phyloP scores from a whole-genome alignment of 495 filamentous ascomycete genomes.

The Penicillium waksmanii region DNA sequence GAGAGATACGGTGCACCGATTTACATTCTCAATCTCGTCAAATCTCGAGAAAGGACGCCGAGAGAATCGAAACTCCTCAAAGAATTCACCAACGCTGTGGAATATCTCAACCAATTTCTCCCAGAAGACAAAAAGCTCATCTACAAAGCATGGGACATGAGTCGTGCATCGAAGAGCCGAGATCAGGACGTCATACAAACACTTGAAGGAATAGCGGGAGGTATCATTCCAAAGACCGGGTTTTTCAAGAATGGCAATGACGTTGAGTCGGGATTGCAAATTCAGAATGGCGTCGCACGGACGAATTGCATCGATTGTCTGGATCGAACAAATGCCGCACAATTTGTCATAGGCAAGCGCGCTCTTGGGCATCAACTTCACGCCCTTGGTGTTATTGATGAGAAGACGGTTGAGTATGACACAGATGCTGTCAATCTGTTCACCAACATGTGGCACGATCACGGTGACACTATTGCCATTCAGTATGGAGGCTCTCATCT shows the following conservation, averaged over 20 bases:
- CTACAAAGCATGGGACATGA: conserved; percentile 98
- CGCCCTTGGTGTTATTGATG: conserved; percentile 83
- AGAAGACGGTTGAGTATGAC: conserved; percentile 84
- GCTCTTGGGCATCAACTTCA: conserved; percentile 92
- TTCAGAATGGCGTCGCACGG: conserved; percentile 90
- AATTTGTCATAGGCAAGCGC: conserved; percentile 97
- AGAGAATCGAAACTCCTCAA: conserved; percentile 87
- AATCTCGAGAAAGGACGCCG: conserved; percentile 85
- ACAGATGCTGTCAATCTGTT: conserved; percentile 95
- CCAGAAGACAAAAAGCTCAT: conserved; percentile 82
- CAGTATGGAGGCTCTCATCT: conserved; percentile 98
- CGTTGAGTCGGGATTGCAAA: conserved; percentile 60
- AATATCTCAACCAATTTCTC: conserved; percentile 94
- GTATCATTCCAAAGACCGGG: conserved; percentile 79
- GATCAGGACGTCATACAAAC: conserved; percentile 95
- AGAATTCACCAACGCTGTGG: conserved; percentile 86
- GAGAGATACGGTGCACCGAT: conserved; percentile 90
- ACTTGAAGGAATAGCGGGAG: conserved; percentile 84
- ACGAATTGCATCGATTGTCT: conserved; percentile 99
- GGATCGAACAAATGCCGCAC: conserved; percentile 94
- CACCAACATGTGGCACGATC: conserved; percentile 93
- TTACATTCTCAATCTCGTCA: conserved; percentile 92
- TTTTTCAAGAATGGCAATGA: conserved; percentile 92
- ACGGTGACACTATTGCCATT: conserved; percentile 95
- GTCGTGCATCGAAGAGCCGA: conserved; percentile 89